Base-by-base conservation (phyloP, 1,284 basidiomycete genomes). In the Blastosporella zonata region DNA sequence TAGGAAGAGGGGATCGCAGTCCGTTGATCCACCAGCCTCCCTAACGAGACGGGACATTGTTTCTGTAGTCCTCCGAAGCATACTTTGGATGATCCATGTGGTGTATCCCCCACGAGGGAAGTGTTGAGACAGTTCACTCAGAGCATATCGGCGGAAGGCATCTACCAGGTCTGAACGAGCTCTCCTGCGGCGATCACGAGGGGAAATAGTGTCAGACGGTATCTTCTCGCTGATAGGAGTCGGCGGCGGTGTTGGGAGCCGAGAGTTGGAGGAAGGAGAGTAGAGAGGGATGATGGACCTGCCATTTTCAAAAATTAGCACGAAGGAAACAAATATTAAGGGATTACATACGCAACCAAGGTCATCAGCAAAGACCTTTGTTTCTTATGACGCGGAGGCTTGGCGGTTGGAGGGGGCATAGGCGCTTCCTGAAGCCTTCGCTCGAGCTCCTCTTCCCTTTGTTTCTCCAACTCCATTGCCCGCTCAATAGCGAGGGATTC, bases 81-180 rank as follows among this genome's bases (percentile, higher is more conserved):
- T 77, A 57, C 77, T 80, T 23, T 73, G 69, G 31, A 77, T 63
- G 13, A 76, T 70, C 82, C 82, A 84, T 3, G 75, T 60, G 25
- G 73, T 72, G 57, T 80, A 84, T 3, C 64, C 67, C 21, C 67
- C 67, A 13, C 55, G 58, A 9, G 56, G 62, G 43, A 64, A 54
- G 2, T 69, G 67, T 25, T 40, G 58, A 1, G 60, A 50, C 2
- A 79, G 67, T 52, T 75, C 74, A 22, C 78, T 69, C 20, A 90
- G 62, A 22, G 91, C 79, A 61, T 82, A 78, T 17, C 76, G 76
- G 15, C 89, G 77, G 63, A 84, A 92, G 2, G 82, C 75, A 60
- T 93, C 88, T 12, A 92, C 78, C 9, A 93, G 75, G 2, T 78
- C 69, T 7, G 88, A 85, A 27, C 90, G 84, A 2, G 90, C 90